phyloP scores from a whole-genome alignment of 2,329 filamentous ascomycete genomes.

The Ascochyta koolunga region DNA sequence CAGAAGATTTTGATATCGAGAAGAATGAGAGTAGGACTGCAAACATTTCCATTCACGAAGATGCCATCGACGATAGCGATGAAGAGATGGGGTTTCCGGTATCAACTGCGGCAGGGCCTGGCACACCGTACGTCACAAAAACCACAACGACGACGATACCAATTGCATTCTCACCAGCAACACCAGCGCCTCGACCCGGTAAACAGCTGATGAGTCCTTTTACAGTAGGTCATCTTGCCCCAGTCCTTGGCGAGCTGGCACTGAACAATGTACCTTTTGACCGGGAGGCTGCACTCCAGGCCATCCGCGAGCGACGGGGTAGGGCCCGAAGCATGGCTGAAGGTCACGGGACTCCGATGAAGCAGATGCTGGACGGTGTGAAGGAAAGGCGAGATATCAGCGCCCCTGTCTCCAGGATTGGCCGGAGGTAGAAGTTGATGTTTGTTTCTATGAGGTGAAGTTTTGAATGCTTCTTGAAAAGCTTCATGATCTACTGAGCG shows the following conservation, averaged over 20 bases:
- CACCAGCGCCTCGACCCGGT: conserved; percentile 39
- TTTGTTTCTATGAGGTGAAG: not conserved
- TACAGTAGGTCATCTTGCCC: conserved; percentile 45
- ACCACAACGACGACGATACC: conserved; percentile 58
- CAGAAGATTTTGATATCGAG: not conserved
- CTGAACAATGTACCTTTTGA: conserved; percentile 50
- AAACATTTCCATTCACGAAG: conserved; percentile 40
- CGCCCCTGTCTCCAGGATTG: conserved; percentile 48
- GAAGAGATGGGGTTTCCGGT: conserved; percentile 33
- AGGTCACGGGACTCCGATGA: conserved; percentile 65
- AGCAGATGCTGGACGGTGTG: conserved; percentile 62
- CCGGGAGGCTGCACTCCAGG: conserved; percentile 75
- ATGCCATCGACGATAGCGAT: conserved; percentile 40
- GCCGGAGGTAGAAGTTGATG: conserved; percentile 26
- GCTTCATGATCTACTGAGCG: conserved; percentile 29
- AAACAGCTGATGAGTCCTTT: conserved; percentile 39
- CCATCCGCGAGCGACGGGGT: conserved; percentile 74
- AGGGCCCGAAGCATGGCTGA: conserved; percentile 72
- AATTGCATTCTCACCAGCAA: conserved; percentile 52
- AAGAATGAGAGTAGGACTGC: conserved; percentile 21
- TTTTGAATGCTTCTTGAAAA: not conserved
- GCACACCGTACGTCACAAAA: conserved; percentile 38
- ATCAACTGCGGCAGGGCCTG: conserved; percentile 33
- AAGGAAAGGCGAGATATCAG: conserved; percentile 55
- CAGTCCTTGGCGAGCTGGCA: conserved; percentile 40